Evolutionary conservation across 345 rosid genomes (phyloP).

Genomic region (Eucalyptus camaldulensis): DNA sequence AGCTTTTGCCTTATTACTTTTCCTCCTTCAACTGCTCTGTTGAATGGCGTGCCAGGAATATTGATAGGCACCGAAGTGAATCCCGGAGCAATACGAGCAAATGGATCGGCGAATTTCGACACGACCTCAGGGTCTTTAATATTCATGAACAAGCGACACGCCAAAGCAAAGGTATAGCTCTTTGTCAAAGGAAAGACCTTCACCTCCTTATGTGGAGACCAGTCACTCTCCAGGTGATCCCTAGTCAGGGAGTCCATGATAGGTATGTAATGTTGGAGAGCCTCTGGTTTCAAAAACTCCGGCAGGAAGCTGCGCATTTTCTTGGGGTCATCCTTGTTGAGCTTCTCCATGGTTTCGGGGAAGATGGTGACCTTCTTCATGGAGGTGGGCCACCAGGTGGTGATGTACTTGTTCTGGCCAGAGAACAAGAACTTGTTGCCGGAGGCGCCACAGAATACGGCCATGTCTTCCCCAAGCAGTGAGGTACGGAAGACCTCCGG

Average conservation of each 20-base stretch:
- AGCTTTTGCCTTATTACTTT: not conserved
- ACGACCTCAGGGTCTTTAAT: not conserved
- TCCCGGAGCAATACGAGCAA: not conserved
- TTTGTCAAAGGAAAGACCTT: not conserved
- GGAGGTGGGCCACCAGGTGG: not conserved
- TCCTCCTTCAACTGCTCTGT: not conserved
- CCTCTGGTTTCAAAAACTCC: not conserved
- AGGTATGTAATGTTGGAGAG: not conserved
- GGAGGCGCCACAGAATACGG: not conserved
- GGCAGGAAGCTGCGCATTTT: not conserved
- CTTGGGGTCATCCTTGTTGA: not conserved
- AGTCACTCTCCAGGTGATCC: not conserved
- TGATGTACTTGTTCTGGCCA: not conserved
- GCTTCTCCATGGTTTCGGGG: not conserved
- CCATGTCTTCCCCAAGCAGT: not conserved
- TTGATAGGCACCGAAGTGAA: not conserved
- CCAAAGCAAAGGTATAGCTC: not conserved
- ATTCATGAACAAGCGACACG: not conserved
- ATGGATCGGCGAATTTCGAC: not conserved
- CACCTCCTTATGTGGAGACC: not conserved
- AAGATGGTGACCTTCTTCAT: not conserved
- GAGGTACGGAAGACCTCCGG: not conserved
- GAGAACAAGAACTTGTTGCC: not conserved
- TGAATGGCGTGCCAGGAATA: not conserved
- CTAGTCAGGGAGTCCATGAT: not conserved